Conservation (phyloP, 345 rosid genomes). For the Pistacia vera region DNA sequence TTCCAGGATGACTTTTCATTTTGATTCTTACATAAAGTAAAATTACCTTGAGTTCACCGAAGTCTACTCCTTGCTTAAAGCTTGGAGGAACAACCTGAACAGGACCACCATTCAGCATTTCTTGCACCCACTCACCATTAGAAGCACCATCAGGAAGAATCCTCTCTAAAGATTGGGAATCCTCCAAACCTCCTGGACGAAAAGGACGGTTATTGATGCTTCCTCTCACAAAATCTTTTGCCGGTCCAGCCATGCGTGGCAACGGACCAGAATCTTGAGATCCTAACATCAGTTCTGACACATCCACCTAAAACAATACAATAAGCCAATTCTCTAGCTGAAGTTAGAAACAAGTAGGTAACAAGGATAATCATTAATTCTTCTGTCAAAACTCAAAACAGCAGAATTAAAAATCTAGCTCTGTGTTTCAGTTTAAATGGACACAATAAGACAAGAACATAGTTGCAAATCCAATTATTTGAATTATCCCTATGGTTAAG, state of each 20-base stretch:
- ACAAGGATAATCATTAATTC: not conserved
- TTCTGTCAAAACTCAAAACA: not conserved
- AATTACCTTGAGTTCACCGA: conserved; percentile 80
- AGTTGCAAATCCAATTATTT: not conserved
- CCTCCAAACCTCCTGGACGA: conserved; percentile 92
- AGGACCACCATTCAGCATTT: conserved; percentile 75
- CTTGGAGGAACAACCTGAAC: conserved; percentile 72
- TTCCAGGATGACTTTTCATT: not conserved
- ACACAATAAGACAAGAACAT: not conserved
- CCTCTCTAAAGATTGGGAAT: conserved; percentile 61
- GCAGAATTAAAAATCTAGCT: not conserved
- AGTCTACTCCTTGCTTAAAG: conserved; percentile 77
- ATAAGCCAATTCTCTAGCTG: conserved; percentile 33
- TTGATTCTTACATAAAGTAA: conserved; percentile 17
- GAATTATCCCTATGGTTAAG: not conserved
- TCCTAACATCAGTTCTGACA: conserved; percentile 67
- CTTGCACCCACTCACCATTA: conserved; percentile 82
- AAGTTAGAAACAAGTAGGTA: conserved; percentile 29
- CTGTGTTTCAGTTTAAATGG: not conserved
- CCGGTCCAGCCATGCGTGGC: conserved; percentile 61
- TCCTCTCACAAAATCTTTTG: conserved; percentile 86
- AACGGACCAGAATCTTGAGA: conserved; percentile 66
- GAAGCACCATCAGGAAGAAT: conserved; percentile 70
- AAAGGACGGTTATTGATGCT: conserved; percentile 91
- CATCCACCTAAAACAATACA: conserved; percentile 74